Conservation (phyloP, 805 yeast species). For the Starmera caribaea region DNA sequence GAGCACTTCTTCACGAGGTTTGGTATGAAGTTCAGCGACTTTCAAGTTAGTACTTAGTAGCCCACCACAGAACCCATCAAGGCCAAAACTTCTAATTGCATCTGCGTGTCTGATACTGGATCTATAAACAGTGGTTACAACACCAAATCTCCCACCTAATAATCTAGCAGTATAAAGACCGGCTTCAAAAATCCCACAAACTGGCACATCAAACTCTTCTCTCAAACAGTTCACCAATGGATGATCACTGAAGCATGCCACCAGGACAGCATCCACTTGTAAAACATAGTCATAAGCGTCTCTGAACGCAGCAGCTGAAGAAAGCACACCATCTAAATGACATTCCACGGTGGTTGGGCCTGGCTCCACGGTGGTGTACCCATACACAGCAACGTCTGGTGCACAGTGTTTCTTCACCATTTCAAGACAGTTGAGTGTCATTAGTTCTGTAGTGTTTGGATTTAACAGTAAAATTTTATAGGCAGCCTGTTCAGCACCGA, state of each 20-base stretch:
- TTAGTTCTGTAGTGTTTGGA: conserved; percentile 21
- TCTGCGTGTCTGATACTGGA: conserved; percentile 23
- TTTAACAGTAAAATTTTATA: conserved; percentile 19
- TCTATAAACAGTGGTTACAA: conserved; percentile 22
- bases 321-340: conserved; percentile 24
- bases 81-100: conserved; percentile 20
- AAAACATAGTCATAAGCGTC: conserved; percentile 19
- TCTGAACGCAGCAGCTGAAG: conserved; percentile 21
- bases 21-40: conserved; percentile 23
- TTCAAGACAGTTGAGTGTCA: conserved; percentile 22
- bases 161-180: conserved; percentile 23
- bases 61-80: conserved; percentile 23
- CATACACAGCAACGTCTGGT: conserved; percentile 21
- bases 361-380: conserved; percentile 20
- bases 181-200: conserved; percentile 26
- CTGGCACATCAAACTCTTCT: conserved; percentile 25
- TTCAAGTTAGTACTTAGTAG: conserved; percentile 21
- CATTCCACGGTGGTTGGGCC: conserved; percentile 24
- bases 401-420: conserved; percentile 21
- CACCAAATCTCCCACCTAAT: conserved; percentile 24
- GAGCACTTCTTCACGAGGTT: conserved; percentile 21
- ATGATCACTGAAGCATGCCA: conserved; percentile 27
- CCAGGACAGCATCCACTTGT: conserved; percentile 23
- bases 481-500: no score
- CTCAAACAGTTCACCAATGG: conserved; percentile 24